These are phyloP conservation scores for Setaria italica DNA, from an alignment of 202 grass and related monocot genomes.

Conservation along the genomic window DNA sequence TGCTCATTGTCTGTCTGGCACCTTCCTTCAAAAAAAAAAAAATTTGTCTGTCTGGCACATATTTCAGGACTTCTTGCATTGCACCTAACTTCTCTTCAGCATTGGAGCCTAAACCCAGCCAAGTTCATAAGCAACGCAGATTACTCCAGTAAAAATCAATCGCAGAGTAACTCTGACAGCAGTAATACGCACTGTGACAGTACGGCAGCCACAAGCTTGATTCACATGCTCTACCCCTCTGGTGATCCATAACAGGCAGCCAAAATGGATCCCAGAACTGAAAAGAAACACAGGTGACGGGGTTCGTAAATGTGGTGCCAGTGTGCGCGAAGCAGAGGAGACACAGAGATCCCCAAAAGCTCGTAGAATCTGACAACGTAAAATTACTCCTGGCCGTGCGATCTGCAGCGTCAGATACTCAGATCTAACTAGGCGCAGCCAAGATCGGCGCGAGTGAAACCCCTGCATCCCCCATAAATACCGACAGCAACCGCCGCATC, in stretches of 20 bases:
- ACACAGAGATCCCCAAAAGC: not conserved
- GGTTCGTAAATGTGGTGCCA: not conserved
- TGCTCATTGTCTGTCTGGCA: not conserved
- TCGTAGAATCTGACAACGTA: constrained; percentile 1
- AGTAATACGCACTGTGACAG: not conserved
- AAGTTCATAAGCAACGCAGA: not conserved
- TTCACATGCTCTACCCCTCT: not conserved
- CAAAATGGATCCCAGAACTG: not conserved
- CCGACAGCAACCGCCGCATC: constrained; percentile 1
- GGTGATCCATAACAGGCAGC: not conserved
- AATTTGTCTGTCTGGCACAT: not conserved
- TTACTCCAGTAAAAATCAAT: not conserved
- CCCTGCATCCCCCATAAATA: constrained; percentile 14
- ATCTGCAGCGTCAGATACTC: not conserved
- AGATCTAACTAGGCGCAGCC: not conserved
- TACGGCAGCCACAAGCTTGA: not conserved
- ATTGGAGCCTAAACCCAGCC: not conserved
- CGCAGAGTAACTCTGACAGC: not conserved
- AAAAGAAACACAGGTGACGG: constrained; percentile 7
- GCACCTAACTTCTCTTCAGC: not conserved
- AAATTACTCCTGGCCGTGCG: constrained; percentile 23
- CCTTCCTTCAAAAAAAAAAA: too few species aligned
- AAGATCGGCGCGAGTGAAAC: constrained; percentile 3
- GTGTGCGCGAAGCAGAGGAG: not conserved
- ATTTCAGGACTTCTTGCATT: not conserved